phyloP scores from a whole-genome alignment of 202 grass and related monocot species.

The Thinopyrum obtusiflorum region DNA sequence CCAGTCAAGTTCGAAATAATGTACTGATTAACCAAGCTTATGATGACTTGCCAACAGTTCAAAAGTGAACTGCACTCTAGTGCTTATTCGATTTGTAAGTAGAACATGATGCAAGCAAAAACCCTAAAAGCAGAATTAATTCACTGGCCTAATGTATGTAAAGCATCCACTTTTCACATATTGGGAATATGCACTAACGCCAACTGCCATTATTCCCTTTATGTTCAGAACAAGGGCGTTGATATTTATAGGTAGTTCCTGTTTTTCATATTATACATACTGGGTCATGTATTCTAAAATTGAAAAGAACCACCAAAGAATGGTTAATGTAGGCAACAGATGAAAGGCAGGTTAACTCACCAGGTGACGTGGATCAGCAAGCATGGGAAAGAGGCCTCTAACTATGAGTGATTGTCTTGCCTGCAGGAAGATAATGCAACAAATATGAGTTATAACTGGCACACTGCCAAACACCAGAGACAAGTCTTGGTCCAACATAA shows the following conservation, averaged over 20 bases:
- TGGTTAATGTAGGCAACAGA: constrained; percentile 1
- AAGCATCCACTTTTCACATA: not conserved
- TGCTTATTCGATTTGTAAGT: too few relatives aligned
- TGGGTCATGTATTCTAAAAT: not conserved
- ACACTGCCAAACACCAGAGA: not conserved
- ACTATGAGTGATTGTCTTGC: constrained; percentile 91
- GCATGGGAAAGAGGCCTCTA: constrained; percentile 88
- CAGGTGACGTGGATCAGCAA: constrained; percentile 89
- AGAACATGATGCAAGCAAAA: not conserved
- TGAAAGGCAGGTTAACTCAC: constrained; percentile 51
- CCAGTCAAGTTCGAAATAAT: not conserved
- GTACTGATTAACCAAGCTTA: too few relatives aligned
- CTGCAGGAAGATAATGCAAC: constrained; percentile 41
- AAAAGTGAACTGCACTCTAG: too few relatives aligned
- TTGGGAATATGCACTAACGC: not conserved
- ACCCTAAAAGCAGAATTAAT: not conserved
- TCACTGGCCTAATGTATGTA: not conserved
- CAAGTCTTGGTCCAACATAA: not conserved
- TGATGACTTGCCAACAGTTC: too few relatives aligned
- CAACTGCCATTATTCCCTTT: not conserved
- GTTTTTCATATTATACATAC: not conserved
- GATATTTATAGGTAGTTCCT: not conserved
- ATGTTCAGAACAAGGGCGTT: not conserved
- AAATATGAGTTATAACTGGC: constrained; percentile 20
- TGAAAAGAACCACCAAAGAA: not conserved